Percentiles rank a stretch among this genome's conserved stretches.
phyloP scores from a whole-genome alignment of 164 flowering plant genomes.

The Echeveria elegans region DNA sequence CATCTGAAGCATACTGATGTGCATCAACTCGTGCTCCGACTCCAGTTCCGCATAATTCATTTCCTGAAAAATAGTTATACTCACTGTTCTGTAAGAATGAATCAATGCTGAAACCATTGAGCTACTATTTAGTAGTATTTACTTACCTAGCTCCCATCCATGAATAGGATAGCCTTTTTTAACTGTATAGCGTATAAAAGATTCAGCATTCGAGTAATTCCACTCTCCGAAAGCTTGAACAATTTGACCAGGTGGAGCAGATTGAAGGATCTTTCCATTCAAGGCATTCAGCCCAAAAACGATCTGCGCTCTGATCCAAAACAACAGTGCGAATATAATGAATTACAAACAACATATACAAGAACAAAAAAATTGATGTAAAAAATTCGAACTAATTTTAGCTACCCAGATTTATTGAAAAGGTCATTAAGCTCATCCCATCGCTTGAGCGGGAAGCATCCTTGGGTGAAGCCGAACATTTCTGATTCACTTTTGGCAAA shows the following conservation, averaged over 20 bases:
- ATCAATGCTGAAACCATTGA: neutral
- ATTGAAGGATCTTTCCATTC: slow-evolving; percentile 32
- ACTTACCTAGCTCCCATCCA: slow-evolving; percentile 93
- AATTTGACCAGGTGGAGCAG: slow-evolving; percentile 23
- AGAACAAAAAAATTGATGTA: neutral
- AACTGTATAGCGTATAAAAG: slow-evolving; percentile 59
- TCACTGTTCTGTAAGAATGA: neutral
- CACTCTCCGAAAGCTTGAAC: slow-evolving; percentile 48
- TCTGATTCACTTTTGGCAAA: slow-evolving; percentile 33
- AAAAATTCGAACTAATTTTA: neutral
- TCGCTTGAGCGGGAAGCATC: slow-evolving; percentile 75
- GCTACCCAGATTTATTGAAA: slow-evolving; percentile 60
- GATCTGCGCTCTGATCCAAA: slow-evolving; percentile 66
- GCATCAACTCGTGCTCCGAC: slow-evolving; percentile 53
- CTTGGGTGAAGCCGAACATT: slow-evolving; percentile 66
- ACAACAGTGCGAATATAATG: slow-evolving; percentile 61
- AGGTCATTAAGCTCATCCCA: slow-evolving; percentile 81
- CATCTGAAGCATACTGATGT: slow-evolving; percentile 48
- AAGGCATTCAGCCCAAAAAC: slow-evolving; percentile 83
- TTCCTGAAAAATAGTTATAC: slow-evolving; percentile 28
- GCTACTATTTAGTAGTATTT: neutral
- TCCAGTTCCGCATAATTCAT: slow-evolving; percentile 62
- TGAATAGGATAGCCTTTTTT: slow-evolving; percentile 42
- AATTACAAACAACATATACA: slow-evolving; percentile 22
- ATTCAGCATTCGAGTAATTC: slow-evolving; percentile 56